Evolutionary conservation across 129 eudicot species (phyloP), one percentile per base, ranked within the genome.

Genomic region (Flaveria robusta): DNA sequence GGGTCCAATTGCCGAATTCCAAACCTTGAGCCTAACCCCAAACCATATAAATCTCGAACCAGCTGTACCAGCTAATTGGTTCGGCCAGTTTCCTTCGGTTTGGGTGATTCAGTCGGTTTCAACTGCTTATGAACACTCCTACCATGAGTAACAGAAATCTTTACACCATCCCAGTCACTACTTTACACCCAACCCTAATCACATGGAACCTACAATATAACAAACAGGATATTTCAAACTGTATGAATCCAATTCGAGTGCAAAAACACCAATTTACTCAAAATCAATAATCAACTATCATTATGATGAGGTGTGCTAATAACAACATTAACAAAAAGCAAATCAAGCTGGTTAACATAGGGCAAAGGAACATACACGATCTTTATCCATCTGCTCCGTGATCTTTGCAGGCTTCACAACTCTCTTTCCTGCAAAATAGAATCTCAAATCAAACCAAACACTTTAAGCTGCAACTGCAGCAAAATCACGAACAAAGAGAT

Each of bases 361-460:
- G 56, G 13, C 8, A 42, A 31, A 19, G 37, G 51, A 60, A 74
- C 86, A 24, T 77, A 89, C 97, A 54, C 76, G 85, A 60, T 88
- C 84, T 15, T 84, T 69, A 14, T 89, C 93, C 93, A 89, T 87
- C 82, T 86, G 93, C 77, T 87, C 85, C 4, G 93, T 87, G 50
- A 84, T 70, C 60, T 86, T 89, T 10, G 88, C 83, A 52, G 97
- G 97, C 74, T 92, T 92, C 72, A 86, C 77, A 31, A 52, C 82
- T 83, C 90, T 86, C 84, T 86, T 92, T 34, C 96, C 97, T 92
- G 77, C 80, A 70, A 75, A 76, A 37, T 24, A 14, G 4, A 2
- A 49, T 16, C 29, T 50, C 43, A 29, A 31, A 16, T 12, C 19
- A 49, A 29, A 15, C 46, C 34, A 22, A 71, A 22, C 18, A 22